Evolutionary conservation across 2,329 filamentous ascomycete genomes (phyloP), one percentile per base, ranked within the genome.

Genomic region (Fusarium dlaminii): DNA sequence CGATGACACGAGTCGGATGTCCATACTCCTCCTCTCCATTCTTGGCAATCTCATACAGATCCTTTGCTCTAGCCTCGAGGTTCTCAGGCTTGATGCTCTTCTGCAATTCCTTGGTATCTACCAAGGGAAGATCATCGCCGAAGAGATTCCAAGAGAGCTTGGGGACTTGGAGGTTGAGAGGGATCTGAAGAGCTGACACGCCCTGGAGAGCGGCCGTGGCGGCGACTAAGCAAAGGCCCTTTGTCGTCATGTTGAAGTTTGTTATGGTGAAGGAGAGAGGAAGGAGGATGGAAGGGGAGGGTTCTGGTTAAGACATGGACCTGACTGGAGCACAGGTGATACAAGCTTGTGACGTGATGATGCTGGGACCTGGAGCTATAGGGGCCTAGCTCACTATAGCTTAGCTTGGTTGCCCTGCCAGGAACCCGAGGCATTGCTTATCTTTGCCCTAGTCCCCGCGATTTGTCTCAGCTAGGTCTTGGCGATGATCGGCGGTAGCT

Each of bases 1-100:
- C 91, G 73, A 94, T 93, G 29, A 93, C 91, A 60, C 92, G 87
- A 3, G 92, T 94, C 3, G 92, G 92, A 75, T 91, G 91, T 69
- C 88, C 88, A 78, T 90, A 92, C 71, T 93, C 90, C 4, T 86
- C 83, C 68, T 88, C 83, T 17, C 87, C 86, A 59, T 87, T 83
- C 80, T 91, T 84, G 1, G 92, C 91, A 63, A 93, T 88, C 58
- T 87, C 83, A 75, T 88, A 93, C 14, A 94, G 87, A 45, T 89
- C 81, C 75, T 91, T 84, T 9, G 92, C 89, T 27, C 91, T 88
- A 10, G 84, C 81, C 46, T 91, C 81, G 12, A 94, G 87, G 30
- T 87, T 89, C 24, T 88, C 82, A 45, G 82, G 81, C 24, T 83
- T 85, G 81, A 94, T 91, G 67, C 83, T 83, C 22, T 82, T 83